Base-by-base conservation (phyloP, 1,284 basidiomycete species). In the Cutaneotrichosporon cyanovorans region DNA sequence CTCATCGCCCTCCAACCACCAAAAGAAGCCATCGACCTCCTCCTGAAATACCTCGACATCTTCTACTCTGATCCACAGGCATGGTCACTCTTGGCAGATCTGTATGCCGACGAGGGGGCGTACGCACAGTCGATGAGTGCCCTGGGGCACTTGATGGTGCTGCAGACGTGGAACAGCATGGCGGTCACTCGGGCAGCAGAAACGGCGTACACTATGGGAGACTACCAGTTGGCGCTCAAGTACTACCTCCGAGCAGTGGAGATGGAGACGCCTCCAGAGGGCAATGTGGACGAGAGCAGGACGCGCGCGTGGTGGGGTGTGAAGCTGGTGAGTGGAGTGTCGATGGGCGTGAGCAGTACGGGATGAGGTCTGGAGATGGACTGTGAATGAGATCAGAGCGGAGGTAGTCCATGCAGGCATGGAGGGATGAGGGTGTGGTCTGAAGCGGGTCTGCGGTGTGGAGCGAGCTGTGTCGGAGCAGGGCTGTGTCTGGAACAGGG, bases 51-150 rank as follows among this genome's bases (percentile, higher is more conserved):
- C 63, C 79, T 97, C 31, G 93, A 97, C 63, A 90, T 83, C 0
- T 91, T 93, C 70, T 97, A 97, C 68, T 81, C 82, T 22, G 93
- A 98, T 61, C 76, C 87, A 0, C 85, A 92, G 57, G 91, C 80
- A 5, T 98, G 93, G 95, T 76, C 89, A 11, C 83, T 95, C 62
- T 79, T 98, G n/a, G 85, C 90, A 0, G 85, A 89, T 57, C 78
- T 91, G 7, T 95, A 98, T 63, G 77, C 82, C 2, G 78, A 80
- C 14, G 81, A 83, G 57, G 80, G 82, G 49, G 80, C 87, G 83
- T 95, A 65, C 43, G 30, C 23, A 10, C 63, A 63, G 53, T 51
- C 49, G 5, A 44, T 66, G 19, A 57, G 53, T 8, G 59, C 58
- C 0, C 53, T 71, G n/a, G 62, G 62, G 8, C 70, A 71, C 46